phyloP scores from a whole-genome alignment of 2,329 filamentous ascomycete genomes.

The Diaporthe velutina region DNA sequence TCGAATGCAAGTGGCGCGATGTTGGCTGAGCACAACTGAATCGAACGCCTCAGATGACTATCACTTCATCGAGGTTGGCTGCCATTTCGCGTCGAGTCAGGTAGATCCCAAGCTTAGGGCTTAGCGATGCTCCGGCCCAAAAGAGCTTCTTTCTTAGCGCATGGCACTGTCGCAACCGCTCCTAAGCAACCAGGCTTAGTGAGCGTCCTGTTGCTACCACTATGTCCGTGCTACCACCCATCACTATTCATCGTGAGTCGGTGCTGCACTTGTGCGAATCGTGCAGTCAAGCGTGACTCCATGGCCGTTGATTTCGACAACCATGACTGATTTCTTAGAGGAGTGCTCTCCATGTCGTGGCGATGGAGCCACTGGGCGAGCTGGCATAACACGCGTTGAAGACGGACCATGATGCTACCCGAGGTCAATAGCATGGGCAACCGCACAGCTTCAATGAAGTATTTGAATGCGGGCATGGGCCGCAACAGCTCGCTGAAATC shows the following conservation, averaged over 20 bases:
- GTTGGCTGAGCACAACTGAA: not conserved
- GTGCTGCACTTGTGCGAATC: not conserved
- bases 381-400: not conserved
- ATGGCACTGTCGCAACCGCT: not conserved
- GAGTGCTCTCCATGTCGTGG: not conserved
- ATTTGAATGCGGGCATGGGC: not conserved
- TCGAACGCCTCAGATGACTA: not conserved
- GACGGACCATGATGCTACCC: not conserved
- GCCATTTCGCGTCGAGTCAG: not conserved
- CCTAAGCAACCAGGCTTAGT: not conserved
- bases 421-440: not conserved
- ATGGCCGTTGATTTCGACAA: not conserved
- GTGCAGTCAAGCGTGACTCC: not conserved
- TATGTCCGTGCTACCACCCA: not conserved
- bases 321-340: not conserved
- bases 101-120: not conserved
- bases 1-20: not conserved
- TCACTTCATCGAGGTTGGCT: not conserved
- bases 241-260: not conserved
- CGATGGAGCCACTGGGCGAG: not conserved
- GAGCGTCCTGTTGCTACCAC: not conserved
- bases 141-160: conserved; percentile 7
- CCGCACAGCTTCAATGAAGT: not conserved
- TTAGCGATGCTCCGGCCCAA: conserved; percentile 1
- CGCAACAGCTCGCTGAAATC: not conserved